Base-by-base conservation (phyloP, 2,329 filamentous ascomycete species). In the Neobulgaria alba region DNA sequence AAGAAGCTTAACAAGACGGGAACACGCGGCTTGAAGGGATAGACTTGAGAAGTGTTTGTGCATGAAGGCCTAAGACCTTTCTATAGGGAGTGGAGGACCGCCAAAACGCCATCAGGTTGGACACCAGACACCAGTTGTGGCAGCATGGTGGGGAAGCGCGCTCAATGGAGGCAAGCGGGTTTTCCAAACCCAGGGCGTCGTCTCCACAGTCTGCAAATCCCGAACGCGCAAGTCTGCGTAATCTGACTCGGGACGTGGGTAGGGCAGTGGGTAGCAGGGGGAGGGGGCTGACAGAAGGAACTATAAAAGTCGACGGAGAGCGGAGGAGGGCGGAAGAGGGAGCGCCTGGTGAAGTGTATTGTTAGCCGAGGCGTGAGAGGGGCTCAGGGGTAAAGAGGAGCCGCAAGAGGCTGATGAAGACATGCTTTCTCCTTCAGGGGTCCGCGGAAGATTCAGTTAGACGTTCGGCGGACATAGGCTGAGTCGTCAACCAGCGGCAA, bases 111-210 rank as follows among this genome's bases (percentile, higher is more conserved):
- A 45, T 45, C 48, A 45, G 41, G 38, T 40, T 34, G 37, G 23
- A 50, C 49, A 40, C 52, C 50, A 55, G 53, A 57, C 54, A 50
- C 21, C 38, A 30, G 41, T 34, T 53, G 54, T 53, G 47, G 43
- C 54, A 57, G 50, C 29, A 49, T 36, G 43, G 51, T 52, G 50
- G 52, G 41, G 50, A 46, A 46, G 33, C 33, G 43, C 34, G 16
- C 45, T 48, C 32, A 43, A 51, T 48, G 43, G 31, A 38, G 47
- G 26, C 44, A 49, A 46, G 49, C 40, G 36, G 37, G 42, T 43
- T 39, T 45, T 42, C 20, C 29, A 42, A 15, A 35, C 39, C 43
- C 46, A 54, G 44, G 49, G 49, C 45, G 46, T 29, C 19, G 50
- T 51, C 46, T 46, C 43, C 48, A 50, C 46, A 32, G 18, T 10